Evolutionary conservation across 1,139 yeast genomes (phyloP).

Genomic region (Williopsis jadinii): DNA sequence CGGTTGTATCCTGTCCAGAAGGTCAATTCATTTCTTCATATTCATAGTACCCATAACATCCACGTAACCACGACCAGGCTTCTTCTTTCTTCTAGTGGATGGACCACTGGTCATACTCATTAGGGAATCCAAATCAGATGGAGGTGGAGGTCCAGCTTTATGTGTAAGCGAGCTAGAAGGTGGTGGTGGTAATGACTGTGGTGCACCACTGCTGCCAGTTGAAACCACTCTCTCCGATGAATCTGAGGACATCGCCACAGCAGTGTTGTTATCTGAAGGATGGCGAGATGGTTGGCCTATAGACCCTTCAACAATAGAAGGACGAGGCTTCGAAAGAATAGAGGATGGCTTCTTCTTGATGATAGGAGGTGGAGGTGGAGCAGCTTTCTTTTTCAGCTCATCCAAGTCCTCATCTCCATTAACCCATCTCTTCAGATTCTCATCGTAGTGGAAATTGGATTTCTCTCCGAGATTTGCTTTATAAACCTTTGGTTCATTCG

Average conservation of each 20-base stretch:
- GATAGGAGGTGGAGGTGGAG: constrained; percentile 76
- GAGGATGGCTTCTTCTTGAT: constrained; percentile 33
- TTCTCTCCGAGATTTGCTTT: constrained; percentile 85
- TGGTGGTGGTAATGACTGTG: neutral
- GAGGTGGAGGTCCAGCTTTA: constrained; percentile 5
- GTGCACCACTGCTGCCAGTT: neutral
- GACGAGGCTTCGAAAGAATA: constrained; percentile 28
- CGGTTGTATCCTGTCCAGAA: too few species aligned
- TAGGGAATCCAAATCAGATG: constrained; percentile 58
- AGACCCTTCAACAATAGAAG: constrained; percentile 18
- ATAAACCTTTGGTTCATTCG: constrained; percentile 56
- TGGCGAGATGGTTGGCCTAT: too few species aligned
- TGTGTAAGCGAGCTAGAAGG: constrained; percentile 5
- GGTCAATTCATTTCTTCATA: constrained; percentile 2
- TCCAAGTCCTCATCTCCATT: constrained; percentile 63
- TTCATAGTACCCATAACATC: constrained; percentile 46
- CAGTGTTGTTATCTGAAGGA: too few species aligned
- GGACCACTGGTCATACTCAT: constrained; percentile 36
- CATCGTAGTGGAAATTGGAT: constrained; percentile 72
- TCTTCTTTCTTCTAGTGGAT: constrained; percentile 38
- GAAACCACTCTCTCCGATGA: constrained; percentile 25
- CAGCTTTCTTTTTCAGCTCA: constrained; percentile 53
- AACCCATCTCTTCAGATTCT: constrained; percentile 81
- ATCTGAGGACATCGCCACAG: constrained; percentile 17
- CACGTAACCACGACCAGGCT: constrained; percentile 66